Conservation (phyloP, 2,329 filamentous ascomycete species). For the Fusarium tricinctum region DNA sequence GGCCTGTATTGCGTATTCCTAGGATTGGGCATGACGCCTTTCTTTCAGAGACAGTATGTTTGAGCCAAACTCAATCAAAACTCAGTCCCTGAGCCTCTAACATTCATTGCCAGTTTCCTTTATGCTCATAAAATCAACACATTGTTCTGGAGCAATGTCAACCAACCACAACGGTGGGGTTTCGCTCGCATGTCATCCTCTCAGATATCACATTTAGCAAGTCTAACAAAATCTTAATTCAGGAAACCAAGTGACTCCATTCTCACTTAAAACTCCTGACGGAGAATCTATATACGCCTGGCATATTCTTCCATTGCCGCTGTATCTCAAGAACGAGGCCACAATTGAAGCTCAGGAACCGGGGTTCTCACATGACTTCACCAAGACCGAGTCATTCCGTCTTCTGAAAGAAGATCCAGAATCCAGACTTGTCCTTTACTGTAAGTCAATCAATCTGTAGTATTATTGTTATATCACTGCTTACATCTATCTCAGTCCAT, state of each 20-base stretch:
- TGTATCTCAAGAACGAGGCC: slow-evolving; percentile 80
- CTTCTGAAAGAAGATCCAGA: slow-evolving; percentile 74
- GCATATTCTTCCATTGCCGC: slow-evolving; percentile 86
- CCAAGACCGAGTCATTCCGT: slow-evolving; percentile 69
- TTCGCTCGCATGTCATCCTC: slow-evolving; percentile 76
- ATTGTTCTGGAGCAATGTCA: slow-evolving; percentile 77
- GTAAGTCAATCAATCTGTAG: slow-evolving; percentile 58
- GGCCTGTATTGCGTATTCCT: slow-evolving; percentile 77
- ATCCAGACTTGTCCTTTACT: slow-evolving; percentile 74
- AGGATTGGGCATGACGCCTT: slow-evolving; percentile 74
- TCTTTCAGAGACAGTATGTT: slow-evolving; percentile 81
- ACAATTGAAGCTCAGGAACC: slow-evolving; percentile 67
- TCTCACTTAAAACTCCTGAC: slow-evolving; percentile 81
- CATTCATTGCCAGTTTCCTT: slow-evolving; percentile 70
- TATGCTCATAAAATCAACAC: slow-evolving; percentile 88
- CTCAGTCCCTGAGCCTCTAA: slow-evolving; percentile 23
- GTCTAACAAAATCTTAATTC: slow-evolving; percentile 20
- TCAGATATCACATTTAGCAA: slow-evolving; percentile 1
- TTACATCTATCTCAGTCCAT: slow-evolving; percentile 64
- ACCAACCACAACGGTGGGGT: slow-evolving; percentile 84
- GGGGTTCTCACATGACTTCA: slow-evolving; percentile 68
- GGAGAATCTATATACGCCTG: slow-evolving; percentile 86
- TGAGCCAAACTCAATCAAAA: slow-evolving; percentile 15
- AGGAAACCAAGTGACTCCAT: slow-evolving; percentile 92
- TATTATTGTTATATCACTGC: background rate